These are phyloP conservation scores for Hymenoscyphus albidus DNA, from an alignment of 2,329 filamentous ascomycete genomes.

Conservation along the genomic window DNA sequence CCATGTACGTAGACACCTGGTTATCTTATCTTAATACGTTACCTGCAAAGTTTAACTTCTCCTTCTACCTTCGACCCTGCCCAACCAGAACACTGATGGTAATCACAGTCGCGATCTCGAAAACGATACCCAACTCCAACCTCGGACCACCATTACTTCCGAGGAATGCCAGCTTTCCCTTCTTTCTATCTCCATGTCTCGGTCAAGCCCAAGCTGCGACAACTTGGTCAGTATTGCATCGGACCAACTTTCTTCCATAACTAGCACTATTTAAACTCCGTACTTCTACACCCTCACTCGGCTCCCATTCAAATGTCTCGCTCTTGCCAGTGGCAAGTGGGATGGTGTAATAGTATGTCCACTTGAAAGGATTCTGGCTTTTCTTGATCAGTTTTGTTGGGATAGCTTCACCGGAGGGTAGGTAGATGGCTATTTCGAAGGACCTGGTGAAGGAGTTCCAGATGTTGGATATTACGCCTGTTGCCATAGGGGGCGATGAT, in stretches of 20 bases:
- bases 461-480: slow-evolving; percentile 7
- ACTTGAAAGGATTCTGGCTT: not conserved
- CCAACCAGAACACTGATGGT: slow-evolving; percentile 19
- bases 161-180: slow-evolving; percentile 25
- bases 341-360: not conserved
- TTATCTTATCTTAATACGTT: too few species aligned
- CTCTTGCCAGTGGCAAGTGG: slow-evolving; percentile 2
- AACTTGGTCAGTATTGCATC: slow-evolving; percentile 15
- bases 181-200: slow-evolving; percentile 18
- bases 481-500: slow-evolving; percentile 19
- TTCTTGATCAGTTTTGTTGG: slow-evolving; percentile 8
- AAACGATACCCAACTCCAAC: slow-evolving; percentile 18
- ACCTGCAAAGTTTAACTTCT: too few species aligned
- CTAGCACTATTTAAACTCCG: slow-evolving; percentile 13
- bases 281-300: slow-evolving; percentile 18
- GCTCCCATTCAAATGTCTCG: slow-evolving; percentile 24
- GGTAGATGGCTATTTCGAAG: slow-evolving; percentile 17
- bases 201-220: slow-evolving; percentile 23
- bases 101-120: slow-evolving; percentile 20
- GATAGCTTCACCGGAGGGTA: slow-evolving; percentile 6
- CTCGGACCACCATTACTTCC: slow-evolving; percentile 11
- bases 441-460: slow-evolving; percentile 20
- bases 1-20: too few species aligned
- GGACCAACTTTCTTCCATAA: slow-evolving; percentile 24
- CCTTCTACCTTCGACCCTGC: slow-evolving; percentile 15